Percentiles rank a stretch among this genome's conserved stretches.
Conservation (phyloP, 306 rosid genomes). For the Myrica gale region DNA sequence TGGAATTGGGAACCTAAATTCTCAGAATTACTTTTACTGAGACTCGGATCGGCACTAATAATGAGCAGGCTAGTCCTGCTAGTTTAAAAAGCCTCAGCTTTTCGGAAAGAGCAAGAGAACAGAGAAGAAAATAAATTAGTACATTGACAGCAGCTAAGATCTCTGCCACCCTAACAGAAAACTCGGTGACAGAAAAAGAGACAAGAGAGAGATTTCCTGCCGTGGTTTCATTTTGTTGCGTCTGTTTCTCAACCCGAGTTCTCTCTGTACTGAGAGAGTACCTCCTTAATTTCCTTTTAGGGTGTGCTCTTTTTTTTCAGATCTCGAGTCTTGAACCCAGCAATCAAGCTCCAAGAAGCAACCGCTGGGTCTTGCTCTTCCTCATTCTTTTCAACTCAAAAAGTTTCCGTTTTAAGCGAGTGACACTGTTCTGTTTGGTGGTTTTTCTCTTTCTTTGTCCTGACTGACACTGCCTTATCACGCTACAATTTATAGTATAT, state of each 20-base stretch:
- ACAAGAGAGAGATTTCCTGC: slow-evolving; percentile 1
- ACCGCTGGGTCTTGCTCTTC: neutral
- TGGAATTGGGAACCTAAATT: slow-evolving; percentile 5
- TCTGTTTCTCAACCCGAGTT: neutral
- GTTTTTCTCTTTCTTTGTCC: slow-evolving; percentile 9
- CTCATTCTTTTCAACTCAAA: neutral
- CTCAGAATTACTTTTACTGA: slow-evolving; percentile 1
- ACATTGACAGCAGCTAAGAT: slow-evolving; percentile 2
- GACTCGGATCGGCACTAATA: neutral
- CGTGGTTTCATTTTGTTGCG: slow-evolving; percentile 6
- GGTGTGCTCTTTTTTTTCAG: slow-evolving; percentile 43
- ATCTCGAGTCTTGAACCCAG: slow-evolving; percentile 37
- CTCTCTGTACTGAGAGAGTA: slow-evolving; percentile 8
- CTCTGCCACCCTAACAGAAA: slow-evolving; percentile 2
- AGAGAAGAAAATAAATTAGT: neutral
- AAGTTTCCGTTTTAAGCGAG: slow-evolving; percentile 15
- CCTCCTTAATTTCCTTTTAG: slow-evolving; percentile 22
- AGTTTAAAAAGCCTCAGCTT: neutral
- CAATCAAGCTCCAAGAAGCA: slow-evolving; percentile 21
- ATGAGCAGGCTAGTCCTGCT: neutral
- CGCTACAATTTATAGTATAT: slow-evolving; percentile 29
- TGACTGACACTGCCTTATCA: slow-evolving; percentile 26
- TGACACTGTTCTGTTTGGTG: neutral
- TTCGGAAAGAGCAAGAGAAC: neutral
- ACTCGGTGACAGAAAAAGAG: neutral